Percentiles rank a stretch among this genome's conserved stretches.
phyloP scores from a whole-genome alignment of 2,329 filamentous ascomycete genomes.

The Parastagonospora avenae region DNA sequence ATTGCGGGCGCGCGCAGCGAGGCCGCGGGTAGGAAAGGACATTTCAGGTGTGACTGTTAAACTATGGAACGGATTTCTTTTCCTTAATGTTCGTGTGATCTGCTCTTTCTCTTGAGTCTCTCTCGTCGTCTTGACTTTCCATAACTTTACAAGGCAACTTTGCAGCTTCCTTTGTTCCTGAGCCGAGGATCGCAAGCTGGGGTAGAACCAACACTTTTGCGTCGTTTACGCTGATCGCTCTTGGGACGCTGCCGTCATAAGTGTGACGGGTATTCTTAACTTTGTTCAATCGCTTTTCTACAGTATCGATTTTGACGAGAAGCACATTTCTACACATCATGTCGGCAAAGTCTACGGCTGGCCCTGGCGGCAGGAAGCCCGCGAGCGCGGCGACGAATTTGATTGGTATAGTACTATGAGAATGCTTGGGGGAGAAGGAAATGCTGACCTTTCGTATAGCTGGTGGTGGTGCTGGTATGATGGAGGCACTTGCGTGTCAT shows the following conservation, averaged over 20 bases:
- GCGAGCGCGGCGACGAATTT: constrained; percentile 88
- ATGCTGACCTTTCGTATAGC: constrained; percentile 59
- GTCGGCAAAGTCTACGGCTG: constrained; percentile 64
- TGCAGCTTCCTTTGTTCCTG: constrained; percentile 23
- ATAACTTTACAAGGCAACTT: too few relatives aligned
- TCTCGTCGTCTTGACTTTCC: too few relatives aligned
- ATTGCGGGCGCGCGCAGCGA: constrained; percentile 10
- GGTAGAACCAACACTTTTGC: neutral
- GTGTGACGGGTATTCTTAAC: too few relatives aligned
- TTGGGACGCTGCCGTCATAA: too few relatives aligned
- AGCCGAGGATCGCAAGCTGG: constrained; percentile 23
- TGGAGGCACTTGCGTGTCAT: constrained; percentile 96
- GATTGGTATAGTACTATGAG: constrained; percentile 67
- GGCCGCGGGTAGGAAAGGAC: too few relatives aligned
- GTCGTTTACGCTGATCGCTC: constrained; percentile 12
- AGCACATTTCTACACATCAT: constrained; percentile 47
- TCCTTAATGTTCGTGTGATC: constrained; percentile 2
- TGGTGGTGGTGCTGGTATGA: constrained; percentile 97
- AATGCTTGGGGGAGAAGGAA: neutral
- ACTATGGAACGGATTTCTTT: constrained; percentile 8
- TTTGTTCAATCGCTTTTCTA: neutral
- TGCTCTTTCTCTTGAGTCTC: constrained; percentile 6
- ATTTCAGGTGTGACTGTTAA: constrained; percentile 30
- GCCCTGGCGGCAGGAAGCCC: constrained; percentile 71
- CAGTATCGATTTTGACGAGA: constrained; percentile 6